Base-by-base conservation (phyloP, 179 eudicot genomes). In the Spergularia azorica region DNA sequence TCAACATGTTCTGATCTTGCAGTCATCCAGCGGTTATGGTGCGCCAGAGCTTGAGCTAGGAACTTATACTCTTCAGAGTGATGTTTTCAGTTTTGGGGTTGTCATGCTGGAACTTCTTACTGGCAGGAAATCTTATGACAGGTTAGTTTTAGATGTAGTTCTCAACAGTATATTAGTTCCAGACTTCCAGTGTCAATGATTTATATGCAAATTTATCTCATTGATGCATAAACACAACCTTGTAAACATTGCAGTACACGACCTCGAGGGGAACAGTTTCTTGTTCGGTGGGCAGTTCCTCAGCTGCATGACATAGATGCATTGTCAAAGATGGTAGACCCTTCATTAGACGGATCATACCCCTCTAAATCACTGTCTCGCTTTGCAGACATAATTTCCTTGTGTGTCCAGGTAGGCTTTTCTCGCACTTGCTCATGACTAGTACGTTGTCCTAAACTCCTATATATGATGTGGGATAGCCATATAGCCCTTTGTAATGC, bases 41-140 rank as follows among this genome's bases (percentile, higher is more conserved):
- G 97, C 97, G 70, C 98, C 97, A n/a, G 98, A 95, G 81, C 92
- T 95, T 36, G 96, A 95, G 84, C 80, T 82, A 41, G 98, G 97
- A 83, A 88, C 76, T 46, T 92, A 86, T 80, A 88, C 91, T 14
- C 80, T 64, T 67, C 88, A 92, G 80, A 92, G 97, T 79, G 98
- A 95, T 76, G 95, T 90, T 50, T 95, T 91, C 74, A 92, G 96
- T 87, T 95, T 92, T 73, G 98, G 98, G 80, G 92, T 92, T 50
- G 93, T 95, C 17, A 92, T 95, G 98, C 81, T 95, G 60, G 95
- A 91, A 74, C 91, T 95, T 56, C 90, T 95, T 74, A 95, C 97
- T 0, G 97, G 95, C 41, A 79, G 92, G 72, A 87, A 87, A 87
- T 67, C 98, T 48, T 90, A 86, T 63, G 97, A 95, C 88, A 91